Percentiles rank a stretch among this genome's conserved stretches.
phyloP scores from a whole-genome alignment of 129 eudicot species.

The Helianthus tuberosus region DNA sequence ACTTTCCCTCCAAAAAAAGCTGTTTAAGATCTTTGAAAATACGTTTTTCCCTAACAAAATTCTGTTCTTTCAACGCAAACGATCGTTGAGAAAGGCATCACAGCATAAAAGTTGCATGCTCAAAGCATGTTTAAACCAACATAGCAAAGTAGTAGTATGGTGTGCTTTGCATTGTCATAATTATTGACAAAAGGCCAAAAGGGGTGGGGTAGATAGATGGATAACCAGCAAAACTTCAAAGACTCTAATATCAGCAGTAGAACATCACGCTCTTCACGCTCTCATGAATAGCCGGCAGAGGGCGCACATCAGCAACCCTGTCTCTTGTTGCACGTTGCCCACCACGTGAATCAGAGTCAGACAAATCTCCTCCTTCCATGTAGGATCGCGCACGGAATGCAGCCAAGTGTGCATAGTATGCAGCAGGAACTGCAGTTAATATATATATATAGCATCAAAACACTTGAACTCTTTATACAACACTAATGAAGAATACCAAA shows the following conservation, averaged over 20 bases:
- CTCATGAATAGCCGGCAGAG: conserved; percentile 53
- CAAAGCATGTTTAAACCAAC: background rate
- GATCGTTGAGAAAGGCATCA: background rate
- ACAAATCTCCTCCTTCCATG: conserved; percentile 44
- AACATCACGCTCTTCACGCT: conserved; percentile 82
- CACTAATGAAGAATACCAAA: background rate
- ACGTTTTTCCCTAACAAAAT: no score
- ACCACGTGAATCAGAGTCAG: conserved; percentile 42
- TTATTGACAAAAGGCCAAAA: background rate
- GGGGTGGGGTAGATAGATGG: background rate
- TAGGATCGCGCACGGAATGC: conserved; percentile 85
- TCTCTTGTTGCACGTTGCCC: conserved; percentile 47
- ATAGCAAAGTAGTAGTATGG: background rate
- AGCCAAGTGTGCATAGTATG: conserved; percentile 76
- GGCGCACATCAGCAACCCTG: conserved; percentile 22
- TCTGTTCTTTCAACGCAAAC: no score
- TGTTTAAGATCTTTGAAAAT: no score
- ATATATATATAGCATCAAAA: background rate
- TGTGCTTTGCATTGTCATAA: background rate
- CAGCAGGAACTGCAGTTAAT: conserved; percentile 67
- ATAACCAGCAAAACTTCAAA: background rate
- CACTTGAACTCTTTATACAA: background rate
- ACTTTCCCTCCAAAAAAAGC: no score
- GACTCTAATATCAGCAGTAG: conserved; percentile 45
- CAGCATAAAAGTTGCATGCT: background rate